Evolutionary conservation across 1,139 yeast genomes (phyloP).

Genomic region (Saccharomycopsis hybrid): DNA sequence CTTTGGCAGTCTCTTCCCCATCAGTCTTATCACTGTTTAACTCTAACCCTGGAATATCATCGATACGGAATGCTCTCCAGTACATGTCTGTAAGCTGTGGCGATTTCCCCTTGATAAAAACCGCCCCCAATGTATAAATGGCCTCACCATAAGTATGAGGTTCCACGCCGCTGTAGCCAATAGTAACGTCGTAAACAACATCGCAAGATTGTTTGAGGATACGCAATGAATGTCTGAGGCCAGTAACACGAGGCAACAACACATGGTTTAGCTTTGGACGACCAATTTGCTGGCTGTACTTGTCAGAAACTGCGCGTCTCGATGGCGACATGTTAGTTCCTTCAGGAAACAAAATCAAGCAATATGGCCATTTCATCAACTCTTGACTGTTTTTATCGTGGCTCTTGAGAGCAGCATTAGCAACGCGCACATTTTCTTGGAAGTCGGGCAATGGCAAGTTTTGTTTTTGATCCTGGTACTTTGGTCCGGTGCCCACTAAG

Average conservation of each 20-base stretch:
- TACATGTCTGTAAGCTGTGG: constrained; percentile 63
- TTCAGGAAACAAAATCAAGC: constrained; percentile 78
- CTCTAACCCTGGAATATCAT: constrained; percentile 59
- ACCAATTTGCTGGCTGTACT: constrained; percentile 48
- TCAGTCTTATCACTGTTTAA: too few species aligned
- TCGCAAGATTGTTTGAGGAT: constrained; percentile 55
- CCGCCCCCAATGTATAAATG: constrained; percentile 55
- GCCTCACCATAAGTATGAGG: constrained; percentile 72
- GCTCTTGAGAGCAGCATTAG: too few species aligned
- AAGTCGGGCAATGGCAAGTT: too few species aligned
- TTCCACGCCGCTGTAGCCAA: constrained; percentile 69
- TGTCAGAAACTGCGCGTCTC: constrained; percentile 53
- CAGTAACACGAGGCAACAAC: constrained; percentile 75
- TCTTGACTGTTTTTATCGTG: too few species aligned
- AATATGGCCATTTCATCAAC: constrained; percentile 43
- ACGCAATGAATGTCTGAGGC: constrained; percentile 61
- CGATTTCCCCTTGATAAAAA: constrained; percentile 63
- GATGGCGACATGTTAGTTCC: constrained; percentile 80
- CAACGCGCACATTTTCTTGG: background rate
- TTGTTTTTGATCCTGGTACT: too few species aligned
- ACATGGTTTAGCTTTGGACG: constrained; percentile 47
- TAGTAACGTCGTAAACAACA: constrained; percentile 74
- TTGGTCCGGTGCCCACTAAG: constrained; percentile 4
- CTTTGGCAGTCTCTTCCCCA: constrained; percentile 38
- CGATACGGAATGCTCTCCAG: constrained; percentile 49